These are phyloP conservation scores for Groenewaldozyma sp. DNA, from an alignment of 1,139 yeast genomes.

Conservation along the genomic window DNA sequence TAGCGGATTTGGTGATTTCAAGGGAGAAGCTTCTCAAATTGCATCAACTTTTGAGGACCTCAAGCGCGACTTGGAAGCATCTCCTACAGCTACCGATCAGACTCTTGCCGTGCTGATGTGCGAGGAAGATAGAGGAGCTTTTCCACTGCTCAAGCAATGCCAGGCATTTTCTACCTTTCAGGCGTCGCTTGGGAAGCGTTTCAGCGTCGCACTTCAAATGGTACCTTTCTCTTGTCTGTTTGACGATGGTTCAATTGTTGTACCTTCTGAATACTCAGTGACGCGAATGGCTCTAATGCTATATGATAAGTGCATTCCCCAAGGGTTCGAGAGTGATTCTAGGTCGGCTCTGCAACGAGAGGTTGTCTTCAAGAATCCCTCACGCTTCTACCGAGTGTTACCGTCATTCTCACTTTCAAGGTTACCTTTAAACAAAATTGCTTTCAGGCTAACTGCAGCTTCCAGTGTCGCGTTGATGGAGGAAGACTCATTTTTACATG, in stretches of 20 bases:
- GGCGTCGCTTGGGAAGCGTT: background rate
- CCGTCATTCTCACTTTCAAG: slow-evolving; percentile 31
- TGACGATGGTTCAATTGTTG: slow-evolving; percentile 33
- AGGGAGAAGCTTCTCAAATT: no score
- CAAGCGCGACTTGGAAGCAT: no score
- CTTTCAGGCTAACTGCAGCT: slow-evolving; percentile 42
- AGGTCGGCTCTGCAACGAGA: slow-evolving; percentile 1
- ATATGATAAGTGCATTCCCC: slow-evolving; percentile 40
- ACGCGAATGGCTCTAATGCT: slow-evolving; percentile 49
- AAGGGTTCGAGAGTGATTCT: background rate
- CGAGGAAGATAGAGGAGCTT: background rate
- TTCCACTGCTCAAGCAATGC: background rate
- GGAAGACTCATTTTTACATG: slow-evolving; percentile 73
- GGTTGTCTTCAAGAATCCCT: background rate
- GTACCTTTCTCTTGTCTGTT: slow-evolving; percentile 6
- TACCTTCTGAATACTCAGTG: slow-evolving; percentile 42
- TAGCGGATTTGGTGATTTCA: no score
- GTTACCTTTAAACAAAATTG: slow-evolving; percentile 32
- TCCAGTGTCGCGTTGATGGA: slow-evolving; percentile 34
- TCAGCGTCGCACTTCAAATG: slow-evolving; percentile 1
- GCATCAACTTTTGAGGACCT: no score
- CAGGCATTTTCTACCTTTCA: no score
- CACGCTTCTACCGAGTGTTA: slow-evolving; percentile 12
- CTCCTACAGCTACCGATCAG: no score
- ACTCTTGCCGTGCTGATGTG: background rate